Evolutionary conservation across 2,329 filamentous ascomycete species (phyloP), one percentile per base, ranked within the genome.

Genomic region (Exophiala spinifera): DNA sequence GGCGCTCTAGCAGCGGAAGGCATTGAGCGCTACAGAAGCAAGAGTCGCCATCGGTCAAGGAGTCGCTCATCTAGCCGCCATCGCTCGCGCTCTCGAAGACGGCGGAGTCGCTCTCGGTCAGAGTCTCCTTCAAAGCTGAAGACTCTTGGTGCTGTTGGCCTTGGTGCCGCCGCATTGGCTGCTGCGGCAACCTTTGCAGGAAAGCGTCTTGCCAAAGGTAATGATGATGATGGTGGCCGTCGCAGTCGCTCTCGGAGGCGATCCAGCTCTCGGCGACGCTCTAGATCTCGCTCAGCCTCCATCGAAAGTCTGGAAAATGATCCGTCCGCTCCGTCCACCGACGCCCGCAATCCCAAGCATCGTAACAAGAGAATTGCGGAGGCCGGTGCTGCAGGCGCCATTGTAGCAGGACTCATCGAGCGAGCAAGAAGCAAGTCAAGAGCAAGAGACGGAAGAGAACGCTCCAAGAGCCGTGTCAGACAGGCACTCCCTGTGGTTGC

Each of bases 1-100:
- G 83, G 83, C 49, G 83, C 81, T 19, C 75, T 83, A 31, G 81
- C 81, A 45, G 82, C 81, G 14, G 81, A 84, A 65, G 82, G 77
- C 23, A 72, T 83, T 47, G 74, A 72, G 13, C 74, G 78, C 55
- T 74, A 76, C 58, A 75, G 71, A 53, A 75, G 73, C 64, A 73
- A 71, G 61, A 77, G 75, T 57, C 72, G 71, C 28, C 69, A 67
- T 51, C 70, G 72, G 54, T 70, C 70, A 21, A 66, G 68, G 15
- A 67, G 69, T 51, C 67, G 68, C 15, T 67, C 65, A 31, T 68
- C 68, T 53, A 66, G 64, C 23, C 61, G 65, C 28, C 33, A 46
- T 33, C 45, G 42, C 37, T 65, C 63, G 50, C 68, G 67, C 17
- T 66, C 67, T 51, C 66, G 67, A 53, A 67, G 67, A 56, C 65